Conservation (phyloP, 768 basidiomycete species). For the Mycena olivaceomarginata region DNA sequence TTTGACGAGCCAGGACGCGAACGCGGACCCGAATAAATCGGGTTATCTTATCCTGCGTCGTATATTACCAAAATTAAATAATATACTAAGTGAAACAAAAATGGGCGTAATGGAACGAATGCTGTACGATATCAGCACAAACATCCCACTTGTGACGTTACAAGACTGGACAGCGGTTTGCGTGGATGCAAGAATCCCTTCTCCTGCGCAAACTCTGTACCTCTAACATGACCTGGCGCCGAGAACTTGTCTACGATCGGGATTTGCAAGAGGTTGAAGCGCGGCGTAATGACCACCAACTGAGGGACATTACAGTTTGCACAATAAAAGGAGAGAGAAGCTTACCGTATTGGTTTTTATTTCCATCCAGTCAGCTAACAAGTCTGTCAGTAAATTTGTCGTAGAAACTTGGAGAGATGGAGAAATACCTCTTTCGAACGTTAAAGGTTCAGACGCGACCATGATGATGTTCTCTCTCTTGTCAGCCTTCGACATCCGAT, state of each 20-base stretch:
- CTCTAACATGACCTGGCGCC: slow-evolving; percentile 81
- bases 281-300: slow-evolving; percentile 96
- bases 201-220: slow-evolving; percentile 89
- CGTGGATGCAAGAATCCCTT: slow-evolving; percentile 86
- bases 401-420: not conserved
- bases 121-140: too few relatives aligned
- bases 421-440: slow-evolving; percentile 91
- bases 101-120: too few relatives aligned
- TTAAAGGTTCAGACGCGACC: slow-evolving; percentile 95
- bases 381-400: slow-evolving; percentile 11
- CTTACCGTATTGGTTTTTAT: slow-evolving; percentile 86
- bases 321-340: not conserved
- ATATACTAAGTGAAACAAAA: too few relatives aligned
- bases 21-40: too few relatives aligned
- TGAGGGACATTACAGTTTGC: slow-evolving; percentile 55
- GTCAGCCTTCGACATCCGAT: slow-evolving; percentile 96
- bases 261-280: slow-evolving; percentile 96
- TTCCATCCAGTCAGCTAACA: slow-evolving; percentile 97
- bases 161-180: slow-evolving; percentile 45
- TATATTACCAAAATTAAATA: too few relatives aligned
- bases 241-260: slow-evolving; percentile 96
- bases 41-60: too few relatives aligned
- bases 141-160: not conserved
- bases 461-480: slow-evolving; percentile 98
- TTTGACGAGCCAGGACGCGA: too few relatives aligned